These are phyloP conservation scores for Graphilbum sp. DNA, from an alignment of 2,329 filamentous ascomycete species.

Conservation along the genomic window DNA sequence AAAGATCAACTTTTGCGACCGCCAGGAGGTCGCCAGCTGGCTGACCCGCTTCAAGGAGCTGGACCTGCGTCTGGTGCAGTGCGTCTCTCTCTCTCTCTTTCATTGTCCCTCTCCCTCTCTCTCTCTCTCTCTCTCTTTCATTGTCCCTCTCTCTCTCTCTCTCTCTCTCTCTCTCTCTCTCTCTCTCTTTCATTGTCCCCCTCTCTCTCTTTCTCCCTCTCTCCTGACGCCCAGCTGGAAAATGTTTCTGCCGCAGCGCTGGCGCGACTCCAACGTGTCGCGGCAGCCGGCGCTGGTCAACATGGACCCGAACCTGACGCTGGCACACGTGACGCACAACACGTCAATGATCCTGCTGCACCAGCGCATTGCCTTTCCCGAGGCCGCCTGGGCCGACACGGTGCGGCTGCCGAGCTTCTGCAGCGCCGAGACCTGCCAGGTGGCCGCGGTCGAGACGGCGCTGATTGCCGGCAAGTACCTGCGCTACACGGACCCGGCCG, in stretches of 20 bases:
- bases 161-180: too few relatives aligned
- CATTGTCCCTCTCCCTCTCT: background rate
- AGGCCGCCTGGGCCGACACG: slow-evolving; percentile 13
- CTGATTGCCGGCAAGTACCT: slow-evolving; percentile 30
- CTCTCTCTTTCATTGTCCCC: background rate
- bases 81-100: slow-evolving; percentile 1
- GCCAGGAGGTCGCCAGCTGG: slow-evolving; percentile 18
- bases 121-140: background rate
- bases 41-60: slow-evolving; percentile 24
- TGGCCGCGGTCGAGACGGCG: slow-evolving; percentile 27
- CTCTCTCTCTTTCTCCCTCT: too few relatives aligned
- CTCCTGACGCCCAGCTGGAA: slow-evolving; percentile 8
- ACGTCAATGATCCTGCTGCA: slow-evolving; percentile 32
- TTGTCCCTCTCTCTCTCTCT: too few relatives aligned
- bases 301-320: slow-evolving; percentile 32
- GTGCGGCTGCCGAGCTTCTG: slow-evolving; percentile 24
- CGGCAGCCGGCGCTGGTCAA: slow-evolving; percentile 10
- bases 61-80: slow-evolving; percentile 20
- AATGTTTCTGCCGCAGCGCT: slow-evolving; percentile 11
- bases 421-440: slow-evolving; percentile 30
- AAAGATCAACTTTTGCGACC: slow-evolving; percentile 15
- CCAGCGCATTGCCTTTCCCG: slow-evolving; percentile 29
- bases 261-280: slow-evolving; percentile 19
- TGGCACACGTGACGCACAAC: slow-evolving; percentile 32
- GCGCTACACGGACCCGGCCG: slow-evolving; percentile 16